Evolutionary conservation across 1,139 yeast species (phyloP).

Genomic region (Dujonia santamariae): DNA sequence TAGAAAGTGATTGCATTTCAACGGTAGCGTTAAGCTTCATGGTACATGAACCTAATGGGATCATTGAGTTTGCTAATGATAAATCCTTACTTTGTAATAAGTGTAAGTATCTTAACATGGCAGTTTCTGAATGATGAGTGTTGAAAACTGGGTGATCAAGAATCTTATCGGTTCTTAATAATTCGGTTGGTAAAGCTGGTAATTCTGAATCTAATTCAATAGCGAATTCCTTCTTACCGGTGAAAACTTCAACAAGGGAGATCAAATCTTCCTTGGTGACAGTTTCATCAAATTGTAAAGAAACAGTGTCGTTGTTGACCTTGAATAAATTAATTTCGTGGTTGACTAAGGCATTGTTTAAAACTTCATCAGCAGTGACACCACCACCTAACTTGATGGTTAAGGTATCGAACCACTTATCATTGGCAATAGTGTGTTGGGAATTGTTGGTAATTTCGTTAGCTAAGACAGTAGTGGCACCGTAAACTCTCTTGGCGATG

Average conservation of each 20-base stretch:
- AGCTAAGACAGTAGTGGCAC: conserved; percentile 73
- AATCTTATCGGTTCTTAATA: conserved; percentile 60
- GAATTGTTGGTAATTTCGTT: conserved; percentile 41
- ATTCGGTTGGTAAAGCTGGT: conserved; percentile 52
- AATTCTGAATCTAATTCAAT: conserved; percentile 26
- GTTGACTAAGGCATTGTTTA: conserved; percentile 55
- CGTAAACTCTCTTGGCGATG: conserved; percentile 77
- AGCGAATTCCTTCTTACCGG: conserved; percentile 25
- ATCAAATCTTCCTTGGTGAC: conserved; percentile 61
- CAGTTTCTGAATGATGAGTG: conserved; percentile 88
- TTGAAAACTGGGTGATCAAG: conserved; percentile 79
- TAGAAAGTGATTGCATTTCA: conserved; percentile 89
- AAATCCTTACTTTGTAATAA: conserved; percentile 83
- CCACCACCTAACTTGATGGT: conserved; percentile 59
- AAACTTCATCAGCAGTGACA: conserved; percentile 50
- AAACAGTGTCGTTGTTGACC: conserved; percentile 59
- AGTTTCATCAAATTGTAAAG: conserved; percentile 85
- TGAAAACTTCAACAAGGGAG: conserved; percentile 57
- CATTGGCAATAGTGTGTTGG: conserved; percentile 52
- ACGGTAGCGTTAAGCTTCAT: conserved; percentile 96
- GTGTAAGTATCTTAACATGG: conserved; percentile 88
- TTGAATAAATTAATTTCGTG: conserved; percentile 75
- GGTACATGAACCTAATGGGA: conserved; percentile 95
- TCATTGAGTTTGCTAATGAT: conserved; percentile 94
- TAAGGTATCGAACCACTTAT: conserved; percentile 83